Evolutionary conservation across 371 early-diverging fungal genomes (phyloP).

Genomic region (Rhizopus delemar): DNA sequence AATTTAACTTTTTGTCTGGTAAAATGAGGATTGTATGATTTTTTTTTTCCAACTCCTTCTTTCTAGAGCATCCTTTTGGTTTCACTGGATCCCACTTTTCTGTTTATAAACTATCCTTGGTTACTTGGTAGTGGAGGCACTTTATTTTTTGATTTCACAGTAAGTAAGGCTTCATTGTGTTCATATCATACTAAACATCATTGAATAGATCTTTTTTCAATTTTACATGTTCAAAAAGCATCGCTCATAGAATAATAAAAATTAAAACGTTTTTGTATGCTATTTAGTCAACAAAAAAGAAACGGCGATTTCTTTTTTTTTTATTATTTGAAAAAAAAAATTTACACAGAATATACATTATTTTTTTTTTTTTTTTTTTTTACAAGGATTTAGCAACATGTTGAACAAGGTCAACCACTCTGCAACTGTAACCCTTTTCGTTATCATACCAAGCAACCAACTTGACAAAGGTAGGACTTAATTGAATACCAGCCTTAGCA

Average conservation of each 20-base stretch:
- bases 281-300: no score
- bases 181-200: conserved; percentile 1
- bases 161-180: conserved; percentile 18
- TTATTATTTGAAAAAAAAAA: no score
- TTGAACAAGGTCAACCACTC: conserved; percentile 87
- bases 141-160: conserved; percentile 65
- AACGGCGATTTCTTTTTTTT: no score
- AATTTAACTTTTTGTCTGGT: conserved; percentile 71
- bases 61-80: conserved; percentile 64
- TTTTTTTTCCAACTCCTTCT: not conserved
- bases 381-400: conserved; percentile 59
- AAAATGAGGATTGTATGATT: conserved; percentile 15
- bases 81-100: conserved; percentile 59
- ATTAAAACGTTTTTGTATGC: no score
- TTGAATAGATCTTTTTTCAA: conserved; percentile 51
- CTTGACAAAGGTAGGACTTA: conserved; percentile 97
- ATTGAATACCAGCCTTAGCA: conserved; percentile 95
- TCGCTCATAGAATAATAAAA: conserved; percentile 10
- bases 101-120: conserved; percentile 74
- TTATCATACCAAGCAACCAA: conserved; percentile 96
- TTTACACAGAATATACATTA: no score
- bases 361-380: no score
- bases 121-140: conserved; percentile 67
- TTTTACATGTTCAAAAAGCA: conserved; percentile 43
- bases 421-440: conserved; percentile 93